These are phyloP conservation scores for Lasiosphaeria miniovina DNA, from an alignment of 495 filamentous ascomycete species.

Conservation along the genomic window DNA sequence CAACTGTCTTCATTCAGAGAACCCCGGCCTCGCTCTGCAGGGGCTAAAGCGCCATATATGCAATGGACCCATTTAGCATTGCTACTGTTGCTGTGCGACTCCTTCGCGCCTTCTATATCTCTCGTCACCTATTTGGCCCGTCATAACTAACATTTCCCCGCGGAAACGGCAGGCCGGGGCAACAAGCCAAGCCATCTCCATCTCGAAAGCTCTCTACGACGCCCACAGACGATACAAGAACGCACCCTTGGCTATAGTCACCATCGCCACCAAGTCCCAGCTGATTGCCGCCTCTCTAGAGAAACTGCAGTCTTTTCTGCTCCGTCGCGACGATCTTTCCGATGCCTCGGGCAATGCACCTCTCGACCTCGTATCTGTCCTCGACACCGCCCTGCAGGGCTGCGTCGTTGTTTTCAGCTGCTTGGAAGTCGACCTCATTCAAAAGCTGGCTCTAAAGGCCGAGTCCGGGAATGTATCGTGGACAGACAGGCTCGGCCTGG, in stretches of 20 bases:
- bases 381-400: neutral
- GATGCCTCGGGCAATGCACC: neutral
- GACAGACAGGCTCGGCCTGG: neutral
- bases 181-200: neutral
- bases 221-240: neutral
- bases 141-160: no score
- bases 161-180: neutral
- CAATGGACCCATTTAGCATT: no score
- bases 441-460: neutral
- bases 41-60: no score
- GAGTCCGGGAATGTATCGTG: neutral
- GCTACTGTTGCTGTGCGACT: no score
- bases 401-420: neutral
- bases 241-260: neutral
- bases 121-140: no score
- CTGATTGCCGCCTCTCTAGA: neutral
- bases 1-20: no score
- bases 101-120: no score
- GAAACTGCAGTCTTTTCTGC: neutral
- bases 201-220: neutral
- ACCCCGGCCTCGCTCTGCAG: no score
- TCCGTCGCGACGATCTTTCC: neutral
- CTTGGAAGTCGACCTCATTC: neutral
- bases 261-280: neutral
- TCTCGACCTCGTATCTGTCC: neutral